Conservation (phyloP, 23 red algal genomes). For the Gracilaria domingensis region DNA sequence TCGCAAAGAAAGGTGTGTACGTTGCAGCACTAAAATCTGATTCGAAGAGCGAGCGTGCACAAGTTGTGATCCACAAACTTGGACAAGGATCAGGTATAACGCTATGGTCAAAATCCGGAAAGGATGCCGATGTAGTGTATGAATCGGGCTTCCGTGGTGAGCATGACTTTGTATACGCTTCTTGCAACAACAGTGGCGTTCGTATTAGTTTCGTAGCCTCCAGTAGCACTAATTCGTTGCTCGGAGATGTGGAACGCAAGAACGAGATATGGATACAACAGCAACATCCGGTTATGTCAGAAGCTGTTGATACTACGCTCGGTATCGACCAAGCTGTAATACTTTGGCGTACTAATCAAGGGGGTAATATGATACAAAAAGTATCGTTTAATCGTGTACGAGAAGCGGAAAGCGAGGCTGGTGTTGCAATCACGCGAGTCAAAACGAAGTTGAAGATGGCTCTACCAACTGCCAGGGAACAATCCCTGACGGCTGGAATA, state of each 20-base stretch:
- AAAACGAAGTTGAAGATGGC: conserved; percentile 8
- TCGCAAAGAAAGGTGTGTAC: background rate
- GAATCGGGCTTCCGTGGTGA: background rate
- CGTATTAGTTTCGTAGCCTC: background rate
- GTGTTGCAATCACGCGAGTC: background rate
- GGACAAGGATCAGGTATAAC: background rate
- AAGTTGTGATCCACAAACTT: conserved; percentile 25
- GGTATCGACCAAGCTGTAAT: background rate
- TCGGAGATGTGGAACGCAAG: conserved; percentile 11
- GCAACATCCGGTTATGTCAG: background rate
- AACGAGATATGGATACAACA: background rate
- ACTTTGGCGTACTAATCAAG: background rate
- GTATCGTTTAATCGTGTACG: background rate
- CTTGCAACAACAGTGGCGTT: conserved; percentile 2
- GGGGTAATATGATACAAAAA: background rate
- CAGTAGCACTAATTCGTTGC: background rate
- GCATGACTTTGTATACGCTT: background rate
- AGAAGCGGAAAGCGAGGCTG: background rate
- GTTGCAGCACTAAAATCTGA: background rate
- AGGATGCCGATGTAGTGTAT: background rate
- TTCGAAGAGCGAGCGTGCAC: background rate
- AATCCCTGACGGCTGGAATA: background rate
- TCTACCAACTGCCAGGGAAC: background rate
- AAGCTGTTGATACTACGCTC: background rate
- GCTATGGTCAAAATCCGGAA: conserved; percentile 4